Evolutionary conservation across 768 basidiomycete species (phyloP), one percentile per base, ranked within the genome.

Genomic region (Xanthoconium stramineum): DNA sequence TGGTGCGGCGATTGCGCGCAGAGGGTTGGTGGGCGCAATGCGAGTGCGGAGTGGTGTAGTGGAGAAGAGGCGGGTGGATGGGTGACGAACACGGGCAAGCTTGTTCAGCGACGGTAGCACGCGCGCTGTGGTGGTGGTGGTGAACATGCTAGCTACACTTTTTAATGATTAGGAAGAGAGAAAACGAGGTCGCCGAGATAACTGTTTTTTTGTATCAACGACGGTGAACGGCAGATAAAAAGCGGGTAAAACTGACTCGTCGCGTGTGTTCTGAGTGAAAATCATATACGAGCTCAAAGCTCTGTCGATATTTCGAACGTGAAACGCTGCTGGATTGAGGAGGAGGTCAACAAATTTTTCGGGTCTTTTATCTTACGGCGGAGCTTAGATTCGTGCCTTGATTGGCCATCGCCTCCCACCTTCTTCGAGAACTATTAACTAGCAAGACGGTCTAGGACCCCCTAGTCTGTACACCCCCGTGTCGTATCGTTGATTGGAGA

Each of bases 1-100:
- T 43, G 88, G 87, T 14, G 83, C 83, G 38, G 89, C 89, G 53
- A 89, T 79, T 17, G 89, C 88, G 58, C 80, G 80, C 56, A 83
- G 70, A 56, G 80, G 75, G 53, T 74, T 76, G 17, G 86, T 81
- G 42, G 83, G 80, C 6, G 71, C 66, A 45, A 80, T 74, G 3
- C 60, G 60, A 8, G 67, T 63, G 69, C 69, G 68, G 65, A 72
- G 61, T 58, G 70, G 71, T 43, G 75, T 73, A 36, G 78, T 72
- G 63, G 84, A 84, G 67, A 87, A 83, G 56, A 76, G 72, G 45
- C 84, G 84, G 47, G 60, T 51, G 24, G 63, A 61, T 1, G 60
- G 70, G 17, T 69, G 58, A 44, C 50, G 65, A 33, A 52, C 50
- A 40, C 55, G 59, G 29, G 44, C 37, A 19, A 72, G 50, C n/a